A percentile compares a stretch with the other conserved stretches of the same genome.
These are phyloP conservation scores for Alternaria brassicicola DNA, from an alignment of 2,329 filamentous ascomycete genomes.

Conservation along the genomic window DNA sequence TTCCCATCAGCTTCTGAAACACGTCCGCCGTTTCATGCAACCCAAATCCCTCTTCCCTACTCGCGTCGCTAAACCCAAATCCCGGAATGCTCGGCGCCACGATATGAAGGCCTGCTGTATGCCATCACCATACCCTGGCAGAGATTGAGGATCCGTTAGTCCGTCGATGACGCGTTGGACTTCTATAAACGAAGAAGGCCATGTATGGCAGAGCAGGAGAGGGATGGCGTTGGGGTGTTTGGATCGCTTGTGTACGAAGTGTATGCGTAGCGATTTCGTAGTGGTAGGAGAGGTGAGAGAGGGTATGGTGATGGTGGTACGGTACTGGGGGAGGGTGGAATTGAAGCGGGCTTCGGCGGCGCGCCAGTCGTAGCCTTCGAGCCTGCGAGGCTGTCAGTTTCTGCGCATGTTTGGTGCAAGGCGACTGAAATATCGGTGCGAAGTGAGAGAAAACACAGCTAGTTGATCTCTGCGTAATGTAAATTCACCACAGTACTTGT, in stretches of 20 bases:
- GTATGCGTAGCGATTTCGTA: conserved; percentile 58
- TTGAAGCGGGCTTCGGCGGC: conserved; percentile 65
- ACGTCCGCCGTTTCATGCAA: conserved; percentile 61
- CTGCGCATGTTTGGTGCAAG: neutral
- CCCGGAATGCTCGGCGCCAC: conserved; percentile 70
- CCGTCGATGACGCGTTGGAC: conserved; percentile 61
- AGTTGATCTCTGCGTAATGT: neutral
- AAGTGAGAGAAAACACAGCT: neutral
- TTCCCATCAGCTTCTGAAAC: conserved; percentile 65
- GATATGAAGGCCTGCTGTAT: conserved; percentile 61
- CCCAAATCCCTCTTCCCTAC: conserved; percentile 58
- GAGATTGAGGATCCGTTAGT: conserved; percentile 61
- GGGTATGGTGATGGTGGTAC: conserved; percentile 58
- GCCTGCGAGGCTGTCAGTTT: conserved; percentile 46
- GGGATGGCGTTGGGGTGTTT: conserved; percentile 62
- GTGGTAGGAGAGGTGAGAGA: conserved; percentile 18
- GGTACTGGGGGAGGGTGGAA: conserved; percentile 65
- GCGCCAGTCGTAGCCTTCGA: conserved; percentile 70
- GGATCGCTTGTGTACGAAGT: conserved; percentile 69
- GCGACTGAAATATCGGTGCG: neutral
- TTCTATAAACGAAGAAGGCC: conserved; percentile 69
- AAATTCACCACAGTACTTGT: neutral
- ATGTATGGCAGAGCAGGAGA: conserved; percentile 68
- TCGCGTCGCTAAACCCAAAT: conserved; percentile 69
- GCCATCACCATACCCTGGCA: conserved; percentile 29